Conservation (phyloP, 2,329 filamentous ascomycete species). For the Colletotrichum sublineola region DNA sequence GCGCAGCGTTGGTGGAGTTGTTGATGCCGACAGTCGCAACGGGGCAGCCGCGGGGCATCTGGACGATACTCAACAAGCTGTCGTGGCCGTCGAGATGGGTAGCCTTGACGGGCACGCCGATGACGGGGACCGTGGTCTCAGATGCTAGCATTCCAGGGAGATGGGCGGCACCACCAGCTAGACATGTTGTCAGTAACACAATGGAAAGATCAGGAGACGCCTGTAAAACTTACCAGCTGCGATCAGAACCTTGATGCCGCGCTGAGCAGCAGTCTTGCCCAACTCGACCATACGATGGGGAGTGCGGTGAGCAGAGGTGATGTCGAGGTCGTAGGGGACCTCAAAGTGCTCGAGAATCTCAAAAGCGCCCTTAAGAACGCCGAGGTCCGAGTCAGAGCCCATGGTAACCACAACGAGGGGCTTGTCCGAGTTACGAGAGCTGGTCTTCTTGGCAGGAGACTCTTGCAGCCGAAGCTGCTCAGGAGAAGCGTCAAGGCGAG, state of each 20-base stretch:
- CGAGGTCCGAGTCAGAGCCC: constrained; percentile 85
- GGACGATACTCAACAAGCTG: constrained; percentile 79
- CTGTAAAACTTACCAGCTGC: constrained; percentile 61
- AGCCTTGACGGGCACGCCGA: constrained; percentile 82
- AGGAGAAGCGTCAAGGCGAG: constrained; percentile 60
- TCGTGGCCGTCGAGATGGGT: constrained; percentile 80
- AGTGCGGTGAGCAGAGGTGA: constrained; percentile 85
- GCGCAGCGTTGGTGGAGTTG: constrained; percentile 82
- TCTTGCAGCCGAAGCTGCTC: constrained; percentile 54
- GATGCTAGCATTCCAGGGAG: constrained; percentile 82
- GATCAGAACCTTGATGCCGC: constrained; percentile 80
- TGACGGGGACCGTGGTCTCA: constrained; percentile 79
- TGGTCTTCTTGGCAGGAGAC: constrained; percentile 34
- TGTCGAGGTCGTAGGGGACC: constrained; percentile 80
- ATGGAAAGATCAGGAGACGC: not conserved
- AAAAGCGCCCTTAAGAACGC: constrained; percentile 74
- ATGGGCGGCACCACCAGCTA: constrained; percentile 78
- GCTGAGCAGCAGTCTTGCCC: constrained; percentile 71
- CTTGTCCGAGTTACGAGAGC: constrained; percentile 49
- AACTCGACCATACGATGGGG: constrained; percentile 78
- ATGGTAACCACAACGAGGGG: constrained; percentile 83
- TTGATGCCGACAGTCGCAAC: constrained; percentile 84
- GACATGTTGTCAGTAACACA: not conserved
- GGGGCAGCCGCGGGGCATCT: constrained; percentile 82
- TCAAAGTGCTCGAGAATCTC: constrained; percentile 76